Base-by-base conservation (phyloP, 352 stramenopile genomes). In the Phytopythium cucurbitacearum region DNA sequence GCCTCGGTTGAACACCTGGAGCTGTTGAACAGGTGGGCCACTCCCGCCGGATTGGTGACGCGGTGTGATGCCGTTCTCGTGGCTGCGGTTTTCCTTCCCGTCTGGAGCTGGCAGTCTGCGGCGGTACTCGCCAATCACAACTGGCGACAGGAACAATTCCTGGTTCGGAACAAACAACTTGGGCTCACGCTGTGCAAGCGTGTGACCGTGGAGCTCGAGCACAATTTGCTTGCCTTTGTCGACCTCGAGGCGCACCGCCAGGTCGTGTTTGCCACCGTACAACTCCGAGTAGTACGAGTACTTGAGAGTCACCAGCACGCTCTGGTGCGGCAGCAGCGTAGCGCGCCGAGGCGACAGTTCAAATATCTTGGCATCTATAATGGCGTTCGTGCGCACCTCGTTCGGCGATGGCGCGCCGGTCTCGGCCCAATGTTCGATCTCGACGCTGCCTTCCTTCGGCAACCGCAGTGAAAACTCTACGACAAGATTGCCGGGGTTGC, bases 391-490 rank as follows among this genome's bases (percentile, higher is more conserved):
- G 8, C 78, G 77, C 44, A 92, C 47, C 51, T 92, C 73, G 16
- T 90, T 76, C 32, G 74, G 73, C 6, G 86, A 96, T 12, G 91
- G 91, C 28, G 91, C 85, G 15, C 85, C 78, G 4, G 87, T 90
- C 49, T 97, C 90, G 16, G 88, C 90, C 94, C 94, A 98, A 35
- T 91, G 87, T 48, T 98, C 92, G 28, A 98, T 87, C 59, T 98
- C 92, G 8, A 98, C 83, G 37, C 95, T 85, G 8, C 80, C 84
- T 50, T 97, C 90, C 55, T 97, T 97, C 7, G 91, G 91, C 16
- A 97, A 91, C 21, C 88, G 82, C 40, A 98, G 50, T 8, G 71
- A 64, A 54, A 95, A 97, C 10, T 82, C 69, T 7, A 94, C 87
- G 13, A 95, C 68, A 5, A 98, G 74, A 32, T 60, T 80, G 2